Percentiles rank a stretch among this genome's conserved stretches.
These are phyloP conservation scores for Podochytrium sp. DNA, from an alignment of 192 early-diverging fungal species.

Conservation along the genomic window DNA sequence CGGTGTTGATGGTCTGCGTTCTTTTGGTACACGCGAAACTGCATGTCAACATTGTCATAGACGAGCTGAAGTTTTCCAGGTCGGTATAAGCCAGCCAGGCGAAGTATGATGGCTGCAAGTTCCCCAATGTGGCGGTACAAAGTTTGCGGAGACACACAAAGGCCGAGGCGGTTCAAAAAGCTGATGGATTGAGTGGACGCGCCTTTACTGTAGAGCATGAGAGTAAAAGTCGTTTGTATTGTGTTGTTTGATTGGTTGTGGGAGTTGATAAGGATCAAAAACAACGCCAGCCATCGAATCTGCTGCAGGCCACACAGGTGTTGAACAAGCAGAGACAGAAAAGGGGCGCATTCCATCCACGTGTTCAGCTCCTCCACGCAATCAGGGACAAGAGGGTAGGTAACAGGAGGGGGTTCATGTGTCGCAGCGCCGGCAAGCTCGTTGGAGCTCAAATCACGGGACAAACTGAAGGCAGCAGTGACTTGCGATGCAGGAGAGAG, in stretches of 20 bases:
- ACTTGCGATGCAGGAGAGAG: too few species aligned
- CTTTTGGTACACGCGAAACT: background rate
- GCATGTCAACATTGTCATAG: background rate
- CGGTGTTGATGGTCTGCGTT: background rate
- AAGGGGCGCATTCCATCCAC: background rate
- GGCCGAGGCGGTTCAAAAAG: background rate
- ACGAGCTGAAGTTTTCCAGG: background rate
- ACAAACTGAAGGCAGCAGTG: too few species aligned
- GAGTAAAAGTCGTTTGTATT: background rate
- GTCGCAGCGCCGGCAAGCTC: too few species aligned
- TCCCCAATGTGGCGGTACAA: background rate
- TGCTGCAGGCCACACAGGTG: background rate
- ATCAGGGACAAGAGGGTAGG: too few species aligned
- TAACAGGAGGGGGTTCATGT: too few species aligned
- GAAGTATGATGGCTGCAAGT: background rate
- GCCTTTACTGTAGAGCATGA: background rate
- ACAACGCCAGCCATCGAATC: background rate
- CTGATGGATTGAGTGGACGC: background rate
- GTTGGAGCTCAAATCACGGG: too few species aligned
- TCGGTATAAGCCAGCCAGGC: background rate
- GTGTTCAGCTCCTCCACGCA: too few species aligned
- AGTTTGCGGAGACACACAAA: background rate
- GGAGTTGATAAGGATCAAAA: background rate
- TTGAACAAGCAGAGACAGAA: background rate
- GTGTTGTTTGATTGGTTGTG: background rate